Evolutionary conservation across 192 early-diverging fungal species (phyloP).

Genomic region (Backusella westeae): DNA sequence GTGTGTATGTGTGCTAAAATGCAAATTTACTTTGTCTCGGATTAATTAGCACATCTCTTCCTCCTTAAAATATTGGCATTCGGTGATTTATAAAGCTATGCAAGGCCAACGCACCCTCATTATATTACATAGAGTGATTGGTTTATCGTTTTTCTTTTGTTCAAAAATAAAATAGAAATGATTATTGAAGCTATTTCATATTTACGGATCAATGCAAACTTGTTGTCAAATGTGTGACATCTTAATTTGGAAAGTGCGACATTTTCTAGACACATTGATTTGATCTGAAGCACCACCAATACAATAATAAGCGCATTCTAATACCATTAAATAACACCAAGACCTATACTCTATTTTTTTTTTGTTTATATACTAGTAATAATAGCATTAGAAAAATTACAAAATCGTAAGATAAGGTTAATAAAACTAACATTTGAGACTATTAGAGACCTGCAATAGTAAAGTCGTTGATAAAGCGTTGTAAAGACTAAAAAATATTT

Average conservation of each 20-base stretch:
- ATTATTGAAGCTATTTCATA: not conserved
- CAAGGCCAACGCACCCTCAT: no score
- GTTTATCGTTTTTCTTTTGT: not conserved
- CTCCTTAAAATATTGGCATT: not conserved
- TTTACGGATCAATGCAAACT: not conserved
- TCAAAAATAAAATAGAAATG: not conserved
- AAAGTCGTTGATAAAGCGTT: no score
- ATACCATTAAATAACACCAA: not conserved
- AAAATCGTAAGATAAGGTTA: not conserved
- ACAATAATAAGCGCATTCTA: not conserved
- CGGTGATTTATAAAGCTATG: no score
- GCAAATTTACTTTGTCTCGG: not conserved
- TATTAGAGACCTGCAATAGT: no score
- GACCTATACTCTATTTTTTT: not conserved
- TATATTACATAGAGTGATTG: not conserved
- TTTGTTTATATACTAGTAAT: not conserved
- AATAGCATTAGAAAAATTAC: not conserved
- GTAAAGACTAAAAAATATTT: not conserved
- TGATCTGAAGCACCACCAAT: not conserved
- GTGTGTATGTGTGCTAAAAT: not conserved
- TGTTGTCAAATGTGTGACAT: not conserved
- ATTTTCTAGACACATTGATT: not conserved
- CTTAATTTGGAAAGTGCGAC: conserved; percentile 1
- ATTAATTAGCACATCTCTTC: not conserved
- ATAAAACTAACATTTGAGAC: not conserved